These are phyloP conservation scores for Fraxinus angustifolia DNA, from an alignment of 305 asterid species.

Conservation along the genomic window DNA sequence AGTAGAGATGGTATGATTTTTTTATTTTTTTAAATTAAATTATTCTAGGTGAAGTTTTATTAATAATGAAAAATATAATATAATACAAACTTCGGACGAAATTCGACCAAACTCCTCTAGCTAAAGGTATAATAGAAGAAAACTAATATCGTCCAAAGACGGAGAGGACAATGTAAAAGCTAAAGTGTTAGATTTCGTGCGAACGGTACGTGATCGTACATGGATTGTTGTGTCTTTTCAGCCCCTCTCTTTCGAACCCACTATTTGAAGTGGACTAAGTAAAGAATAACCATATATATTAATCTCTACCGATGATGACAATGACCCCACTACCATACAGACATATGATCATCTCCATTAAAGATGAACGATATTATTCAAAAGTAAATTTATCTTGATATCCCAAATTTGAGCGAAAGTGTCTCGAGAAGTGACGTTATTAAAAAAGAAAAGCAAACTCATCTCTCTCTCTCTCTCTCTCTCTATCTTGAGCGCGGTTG, in stretches of 20 bases:
- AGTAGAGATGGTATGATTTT: not conserved
- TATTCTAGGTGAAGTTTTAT: too few species aligned
- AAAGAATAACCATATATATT: too few species aligned
- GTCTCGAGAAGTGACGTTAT: not conserved
- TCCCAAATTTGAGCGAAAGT: not conserved
- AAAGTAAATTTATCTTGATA: not conserved
- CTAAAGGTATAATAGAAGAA: not conserved
- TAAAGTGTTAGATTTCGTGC: not conserved
- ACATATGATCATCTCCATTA: not conserved
- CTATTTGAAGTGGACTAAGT: not conserved
- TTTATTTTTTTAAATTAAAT: too few species aligned
- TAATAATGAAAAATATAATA: too few species aligned
- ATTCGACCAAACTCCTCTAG: not conserved
- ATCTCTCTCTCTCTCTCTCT: too few species aligned
- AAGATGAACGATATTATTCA: not conserved
- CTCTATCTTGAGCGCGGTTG: not conserved
- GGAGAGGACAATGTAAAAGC: too few species aligned
- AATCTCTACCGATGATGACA: too few species aligned
- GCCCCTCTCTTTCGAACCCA: not conserved
- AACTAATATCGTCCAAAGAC: too few species aligned
- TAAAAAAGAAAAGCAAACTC: not conserved
- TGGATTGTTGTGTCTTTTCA: not conserved
- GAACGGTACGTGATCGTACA: not conserved
- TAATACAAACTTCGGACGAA: too few species aligned
- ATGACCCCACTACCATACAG: not conserved